phyloP scores from a whole-genome alignment of 768 basidiomycete species.

The Pleurotus cornucopiae region DNA sequence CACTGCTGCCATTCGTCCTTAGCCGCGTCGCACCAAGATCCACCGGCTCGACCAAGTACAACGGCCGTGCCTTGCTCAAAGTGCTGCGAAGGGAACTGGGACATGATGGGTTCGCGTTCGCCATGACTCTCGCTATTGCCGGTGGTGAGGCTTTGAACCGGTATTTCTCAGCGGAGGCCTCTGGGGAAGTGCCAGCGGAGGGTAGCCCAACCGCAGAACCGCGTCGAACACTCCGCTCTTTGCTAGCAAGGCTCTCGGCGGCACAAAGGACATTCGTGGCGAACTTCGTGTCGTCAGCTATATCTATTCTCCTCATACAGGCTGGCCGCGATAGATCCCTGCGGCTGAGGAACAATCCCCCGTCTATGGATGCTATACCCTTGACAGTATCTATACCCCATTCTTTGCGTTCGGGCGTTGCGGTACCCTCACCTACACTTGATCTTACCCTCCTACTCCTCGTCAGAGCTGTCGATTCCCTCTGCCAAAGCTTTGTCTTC shows the following conservation, averaged over 20 bases:
- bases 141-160: slow-evolving; percentile 56
- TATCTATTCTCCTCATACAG: slow-evolving; percentile 58
- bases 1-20: slow-evolving; percentile 49
- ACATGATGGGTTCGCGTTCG: slow-evolving; percentile 63
- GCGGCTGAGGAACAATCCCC: slow-evolving; percentile 16
- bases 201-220: not conserved
- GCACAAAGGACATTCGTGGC: slow-evolving; percentile 54
- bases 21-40: slow-evolving; percentile 22
- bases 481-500: slow-evolving; percentile 49
- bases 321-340: slow-evolving; percentile 33
- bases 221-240: not conserved
- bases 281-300: slow-evolving; percentile 49
- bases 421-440: slow-evolving; percentile 48
- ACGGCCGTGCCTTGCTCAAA: slow-evolving; percentile 22
- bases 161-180: slow-evolving; percentile 20
- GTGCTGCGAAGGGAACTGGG: slow-evolving; percentile 55
- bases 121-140: slow-evolving; percentile 59
- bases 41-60: slow-evolving; percentile 17
- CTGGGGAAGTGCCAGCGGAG: not conserved
- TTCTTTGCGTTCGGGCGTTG: slow-evolving; percentile 11
- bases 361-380: slow-evolving; percentile 6
- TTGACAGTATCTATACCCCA: slow-evolving; percentile 8
- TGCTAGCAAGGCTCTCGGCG: slow-evolving; percentile 4
- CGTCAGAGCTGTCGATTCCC: slow-evolving; percentile 65
- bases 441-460: slow-evolving; percentile 66